Evolutionary conservation across 1,284 basidiomycete genomes (phyloP), one percentile per base, ranked within the genome.

Genomic region (Ustilago crameri): DNA sequence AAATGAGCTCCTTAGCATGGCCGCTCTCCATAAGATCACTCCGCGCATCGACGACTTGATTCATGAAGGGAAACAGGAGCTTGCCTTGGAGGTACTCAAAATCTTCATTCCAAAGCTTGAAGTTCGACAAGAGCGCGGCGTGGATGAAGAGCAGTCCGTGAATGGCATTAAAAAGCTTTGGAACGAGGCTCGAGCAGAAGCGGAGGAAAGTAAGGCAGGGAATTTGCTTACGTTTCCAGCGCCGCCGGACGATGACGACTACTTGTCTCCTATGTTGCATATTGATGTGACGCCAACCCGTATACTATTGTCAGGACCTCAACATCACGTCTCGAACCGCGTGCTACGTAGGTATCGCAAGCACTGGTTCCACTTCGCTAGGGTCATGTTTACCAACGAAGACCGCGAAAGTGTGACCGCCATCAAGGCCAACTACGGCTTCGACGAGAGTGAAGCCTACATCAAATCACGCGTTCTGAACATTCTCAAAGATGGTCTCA

Each of bases 281-380:
- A 55, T 62, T 17, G 59, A 68, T 30, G 43, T 66, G 0, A 71
- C 68, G 0, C 68, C 68, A 0, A 66, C 63, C 8, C 51, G 58
- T 1, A 26, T 62, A 1, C 24, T 66, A 18, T 38, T 71, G 5
- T 45, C 51, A 17, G 68, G 68, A 1, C 68, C 68, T 3, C 63
- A 66, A 14, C 44, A n/a, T 17, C 63, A 71, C 38, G 49, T 65
- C 17, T 71, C 68, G 15, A 71, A 71, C n/a, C 62, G 68, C 1
- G 68, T 71, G 14, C 47, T 71, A 20, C 30, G 68, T 7, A 23
- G 35, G 3, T 66, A 60, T 24, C 18, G 12, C 1, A 42, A 58
- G 4, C 62, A 71, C 17, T 61, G 58, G 56, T 55, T 62, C 24
- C 62, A 66, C 30, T 71, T 71, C n/a, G 52, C 54, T 18, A 48